Base-by-base conservation (phyloP, 129 eudicot genomes). In the Arctium lappa region DNA sequence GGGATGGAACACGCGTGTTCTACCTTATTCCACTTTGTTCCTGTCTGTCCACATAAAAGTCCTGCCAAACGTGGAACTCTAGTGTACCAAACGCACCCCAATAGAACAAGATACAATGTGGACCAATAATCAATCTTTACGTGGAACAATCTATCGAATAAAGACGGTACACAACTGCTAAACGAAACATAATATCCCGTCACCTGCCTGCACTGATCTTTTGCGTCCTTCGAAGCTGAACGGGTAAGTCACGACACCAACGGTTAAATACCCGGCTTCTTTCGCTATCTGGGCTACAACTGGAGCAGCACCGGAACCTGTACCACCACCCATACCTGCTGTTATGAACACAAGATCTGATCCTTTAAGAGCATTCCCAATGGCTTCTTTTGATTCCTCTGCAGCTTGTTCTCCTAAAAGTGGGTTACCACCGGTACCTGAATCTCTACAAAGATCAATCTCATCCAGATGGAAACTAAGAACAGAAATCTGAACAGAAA, bases 241-340 rank as follows among this genome's bases (percentile, higher is more conserved):
- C 1, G 99, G 99, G 75, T 93, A 96, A 63, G 99, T 91, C 30
- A 96, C 99, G 42, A 96, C 99, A 80, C 99, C 99, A 77, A 96
- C 98, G 12, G 99, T 96, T 16, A 96, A 74, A 86, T 91, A 96
- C 38, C 99, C 99, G 0, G 98, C 97, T 75, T 96, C 95, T 82
- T 90, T 96, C 33, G 99, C 86, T 77, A 96, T 93, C 84, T 96
- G 95, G 37, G 99, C 99, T 22, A 96, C 97, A 1, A 96, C 89
- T n/a, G 98, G 99, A 77, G 99, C 99, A 81, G 99, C 99, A 88
- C 99, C 99, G 8, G 99, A 96, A 6, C 99, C 99, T 8, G 99
- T 96, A 42, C 99, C 99, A 37, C 99, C 99, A 79, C 99, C 99
- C 99, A 96, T 96, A 8, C 99, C 99, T 15, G 99, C 99, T 73